A percentile compares a stretch with the other conserved stretches of the same genome.
phyloP scores from a whole-genome alignment of 176 grass and related monocot genomes.

The Chrysopogon serrulatus region DNA sequence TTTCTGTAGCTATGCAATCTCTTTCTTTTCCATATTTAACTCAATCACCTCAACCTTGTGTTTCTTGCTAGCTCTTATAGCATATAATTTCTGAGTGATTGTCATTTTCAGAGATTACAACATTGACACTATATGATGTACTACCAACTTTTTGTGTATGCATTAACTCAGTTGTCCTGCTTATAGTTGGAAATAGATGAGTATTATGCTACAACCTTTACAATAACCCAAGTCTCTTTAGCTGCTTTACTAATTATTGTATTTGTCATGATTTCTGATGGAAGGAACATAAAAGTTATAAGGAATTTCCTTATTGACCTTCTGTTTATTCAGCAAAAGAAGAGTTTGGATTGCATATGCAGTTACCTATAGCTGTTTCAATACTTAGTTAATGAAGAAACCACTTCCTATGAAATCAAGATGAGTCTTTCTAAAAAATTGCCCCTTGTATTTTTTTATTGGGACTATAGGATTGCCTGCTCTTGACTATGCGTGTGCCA shows the following conservation, averaged over 20 bases:
- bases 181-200: not conserved
- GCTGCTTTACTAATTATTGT: not conserved
- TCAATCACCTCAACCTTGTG: not conserved
- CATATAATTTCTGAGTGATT: not conserved
- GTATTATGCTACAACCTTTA: not conserved
- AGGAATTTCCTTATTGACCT: not conserved
- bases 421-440: not conserved
- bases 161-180: not conserved
- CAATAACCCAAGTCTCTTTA: not conserved
- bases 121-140: not conserved
- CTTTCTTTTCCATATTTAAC: not conserved
- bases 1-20: conserved; percentile 1
- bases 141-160: not conserved
- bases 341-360: not conserved
- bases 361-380: not conserved
- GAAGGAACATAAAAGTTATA: not conserved
- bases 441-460: not conserved
- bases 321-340: not conserved
- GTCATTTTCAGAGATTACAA: not conserved
- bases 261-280: not conserved
- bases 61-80: not conserved
- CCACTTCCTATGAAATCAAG: not conserved
- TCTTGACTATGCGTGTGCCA: not conserved
- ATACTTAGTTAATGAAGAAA: not conserved
- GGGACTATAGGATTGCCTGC: not conserved